Base-by-base conservation (phyloP, 345 rosid genomes). In the Salix viminalis region DNA sequence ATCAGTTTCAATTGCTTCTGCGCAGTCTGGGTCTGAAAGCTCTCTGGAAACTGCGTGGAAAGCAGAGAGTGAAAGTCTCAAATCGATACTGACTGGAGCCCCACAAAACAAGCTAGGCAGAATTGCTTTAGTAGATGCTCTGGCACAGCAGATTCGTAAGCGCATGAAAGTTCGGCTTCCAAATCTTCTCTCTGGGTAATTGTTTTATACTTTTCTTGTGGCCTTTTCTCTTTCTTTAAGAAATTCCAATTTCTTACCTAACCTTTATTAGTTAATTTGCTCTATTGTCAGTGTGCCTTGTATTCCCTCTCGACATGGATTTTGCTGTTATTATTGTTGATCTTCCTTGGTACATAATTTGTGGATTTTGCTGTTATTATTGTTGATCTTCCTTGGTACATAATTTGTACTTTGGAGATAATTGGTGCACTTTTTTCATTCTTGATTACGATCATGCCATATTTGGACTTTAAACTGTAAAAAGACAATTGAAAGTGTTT, bases 41-140 rank as follows among this genome's bases (percentile, higher is more conserved):
- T 92, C 99, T 75, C 86, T 96, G 78, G 99, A 96, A 86, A 94
- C 94, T 79, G 99, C 97, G 21, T 92, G 99, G 99, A 91, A 90
- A 16, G 98, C 97, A 32, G 98, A 94, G 91, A 92, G 89, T 76
- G 97, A 92, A 81, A 92, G 94, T 83, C 85, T 96, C 0, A 96
- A 90, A 77, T 86, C 93, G 61, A 91, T 87, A 80, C 82, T 96
- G 74, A 87, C 86, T 39, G 98, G 97, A 75, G 92, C 97, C 61
- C 97, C 97, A 9, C 97, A 84, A 76, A 88, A 82, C 89, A 93
- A 92, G 88, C 97, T 96, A 72, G 99, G 98, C 71, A 88, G 99
- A 88, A 79, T 91, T 76, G 97, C 99, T 64, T 83, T 96, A 82
- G 92, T 96, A 76, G 98, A 96, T 60, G 85, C 94, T 70, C 89